These are phyloP conservation scores for Cercospora janseana DNA, from an alignment of 2,329 filamentous ascomycete species.

Conservation along the genomic window DNA sequence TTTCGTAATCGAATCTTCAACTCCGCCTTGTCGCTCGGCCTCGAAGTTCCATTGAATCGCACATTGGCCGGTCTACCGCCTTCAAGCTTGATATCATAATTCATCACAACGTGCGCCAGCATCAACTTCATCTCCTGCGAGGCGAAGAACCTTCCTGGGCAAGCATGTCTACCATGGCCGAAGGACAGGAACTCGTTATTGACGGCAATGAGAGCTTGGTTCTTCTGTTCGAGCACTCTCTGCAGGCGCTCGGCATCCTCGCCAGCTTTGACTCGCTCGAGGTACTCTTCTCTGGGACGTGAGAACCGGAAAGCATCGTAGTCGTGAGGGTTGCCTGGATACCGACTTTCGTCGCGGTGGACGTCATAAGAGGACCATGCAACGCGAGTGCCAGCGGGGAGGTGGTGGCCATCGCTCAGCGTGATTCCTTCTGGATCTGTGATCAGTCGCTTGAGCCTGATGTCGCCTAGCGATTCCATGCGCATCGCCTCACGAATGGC, in stretches of 20 bases:
- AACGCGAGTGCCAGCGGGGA: conserved; percentile 31
- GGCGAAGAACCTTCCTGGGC: conserved; percentile 46
- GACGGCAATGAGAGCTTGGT: conserved; percentile 15
- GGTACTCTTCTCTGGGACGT: conserved; percentile 16
- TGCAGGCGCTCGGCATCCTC: conserved; percentile 5
- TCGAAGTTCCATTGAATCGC: conserved; percentile 18
- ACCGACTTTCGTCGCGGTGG: conserved; percentile 30
- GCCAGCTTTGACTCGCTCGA: conserved; percentile 7
- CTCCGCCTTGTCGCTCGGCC: conserved; percentile 17
- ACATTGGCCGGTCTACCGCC: conserved; percentile 22
- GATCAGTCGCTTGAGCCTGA: conserved; percentile 28
- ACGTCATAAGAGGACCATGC: conserved; percentile 25
- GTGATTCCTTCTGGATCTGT: conserved; percentile 27
- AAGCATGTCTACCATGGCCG: conserved; percentile 26
- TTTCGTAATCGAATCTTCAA: conserved; percentile 18
- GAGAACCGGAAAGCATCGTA: conserved; percentile 34
- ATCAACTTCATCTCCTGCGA: conserved; percentile 50
- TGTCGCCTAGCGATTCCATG: conserved; percentile 18
- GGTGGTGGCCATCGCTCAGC: conserved; percentile 27
- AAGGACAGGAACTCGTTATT: conserved; percentile 20
- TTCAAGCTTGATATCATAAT: conserved; percentile 39
- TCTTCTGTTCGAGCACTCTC: conserved; percentile 18
- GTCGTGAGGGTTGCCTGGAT: conserved; percentile 21
- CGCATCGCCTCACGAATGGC: conserved; percentile 35
- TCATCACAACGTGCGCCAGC: conserved; percentile 43